phyloP scores from a whole-genome alignment of 2,329 filamentous ascomycete genomes.

The Sporothrix inflata region DNA sequence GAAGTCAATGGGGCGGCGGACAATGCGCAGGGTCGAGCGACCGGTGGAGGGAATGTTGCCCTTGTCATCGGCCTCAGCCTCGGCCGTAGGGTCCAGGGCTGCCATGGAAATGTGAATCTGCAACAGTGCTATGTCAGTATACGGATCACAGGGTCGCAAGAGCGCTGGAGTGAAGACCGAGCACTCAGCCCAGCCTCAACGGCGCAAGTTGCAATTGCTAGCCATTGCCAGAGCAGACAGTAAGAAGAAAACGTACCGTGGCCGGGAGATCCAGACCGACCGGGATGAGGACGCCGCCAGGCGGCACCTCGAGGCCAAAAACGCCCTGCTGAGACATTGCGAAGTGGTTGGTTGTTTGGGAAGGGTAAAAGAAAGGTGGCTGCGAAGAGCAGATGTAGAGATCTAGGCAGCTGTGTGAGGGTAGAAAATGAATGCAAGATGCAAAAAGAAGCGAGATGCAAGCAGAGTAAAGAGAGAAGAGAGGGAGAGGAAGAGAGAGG shows the following conservation, averaged over 20 bases:
- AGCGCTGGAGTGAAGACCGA: background rate
- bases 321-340: slow-evolving; percentile 46
- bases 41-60: slow-evolving; percentile 64
- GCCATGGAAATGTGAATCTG: slow-evolving; percentile 99
- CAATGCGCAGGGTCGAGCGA: slow-evolving; percentile 87
- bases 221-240: background rate
- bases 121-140: background rate
- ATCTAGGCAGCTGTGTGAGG: background rate
- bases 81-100: slow-evolving; percentile 86
- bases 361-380: slow-evolving; percentile 15
- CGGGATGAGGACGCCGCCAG: slow-evolving; percentile 80
- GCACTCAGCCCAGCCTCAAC: background rate
- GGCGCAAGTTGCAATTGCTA: background rate
- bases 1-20: slow-evolving; percentile 66
- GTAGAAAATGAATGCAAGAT: slow-evolving; percentile 32
- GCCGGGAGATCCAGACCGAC: slow-evolving; percentile 79
- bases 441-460: slow-evolving; percentile 38
- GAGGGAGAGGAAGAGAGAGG: slow-evolving; percentile 36
- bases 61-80: slow-evolving; percentile 66
- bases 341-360: slow-evolving; percentile 14
- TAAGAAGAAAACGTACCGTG: slow-evolving; percentile 63
- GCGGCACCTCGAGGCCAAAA: slow-evolving; percentile 89
- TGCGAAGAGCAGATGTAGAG: slow-evolving; percentile 25
- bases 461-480: slow-evolving; percentile 7
- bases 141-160: background rate